Evolutionary conservation across 805 yeast genomes (phyloP).

Genomic region (Scheffersomyces spartinae): DNA sequence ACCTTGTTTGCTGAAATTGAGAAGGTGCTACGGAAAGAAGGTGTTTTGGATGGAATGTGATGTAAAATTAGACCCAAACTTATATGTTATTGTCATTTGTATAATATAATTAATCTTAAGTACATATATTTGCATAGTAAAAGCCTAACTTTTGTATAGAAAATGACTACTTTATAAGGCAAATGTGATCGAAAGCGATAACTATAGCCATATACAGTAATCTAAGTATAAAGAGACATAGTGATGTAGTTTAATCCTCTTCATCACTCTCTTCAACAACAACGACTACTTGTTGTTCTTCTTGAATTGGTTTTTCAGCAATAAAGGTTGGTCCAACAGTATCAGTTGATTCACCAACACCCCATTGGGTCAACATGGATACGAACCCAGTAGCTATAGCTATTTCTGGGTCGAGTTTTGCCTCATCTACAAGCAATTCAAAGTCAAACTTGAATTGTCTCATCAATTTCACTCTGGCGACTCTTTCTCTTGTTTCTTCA

Average conservation of each 20-base stretch:
- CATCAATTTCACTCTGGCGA: slow-evolving; percentile 45
- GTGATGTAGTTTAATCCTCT: no score
- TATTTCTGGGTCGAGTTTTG: slow-evolving; percentile 34
- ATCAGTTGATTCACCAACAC: slow-evolving; percentile 39
- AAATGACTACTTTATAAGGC: no score
- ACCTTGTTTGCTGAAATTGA: slow-evolving; percentile 53
- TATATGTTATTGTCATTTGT: no score
- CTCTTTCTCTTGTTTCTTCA: slow-evolving; percentile 41
- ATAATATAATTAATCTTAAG: neutral
- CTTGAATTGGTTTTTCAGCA: no score
- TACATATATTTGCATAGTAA: neutral
- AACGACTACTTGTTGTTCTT: slow-evolving; percentile 5
- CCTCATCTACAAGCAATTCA: slow-evolving; percentile 41
- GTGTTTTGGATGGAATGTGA: slow-evolving; percentile 44
- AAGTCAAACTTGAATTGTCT: slow-evolving; percentile 50
- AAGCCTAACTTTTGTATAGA: neutral
- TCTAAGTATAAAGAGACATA: no score
- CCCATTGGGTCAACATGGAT: slow-evolving; percentile 62
- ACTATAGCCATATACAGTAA: no score
- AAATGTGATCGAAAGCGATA: no score
- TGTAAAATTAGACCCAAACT: no score
- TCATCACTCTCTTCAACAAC: slow-evolving; percentile 1
- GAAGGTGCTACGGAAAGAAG: slow-evolving; percentile 54
- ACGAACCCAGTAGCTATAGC: slow-evolving; percentile 51
- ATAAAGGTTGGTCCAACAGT: slow-evolving; percentile 41